Evolutionary conservation across 148 eudicot species (phyloP), one percentile per base, ranked within the genome.

Genomic region (Amaranthus hypochondriacus): DNA sequence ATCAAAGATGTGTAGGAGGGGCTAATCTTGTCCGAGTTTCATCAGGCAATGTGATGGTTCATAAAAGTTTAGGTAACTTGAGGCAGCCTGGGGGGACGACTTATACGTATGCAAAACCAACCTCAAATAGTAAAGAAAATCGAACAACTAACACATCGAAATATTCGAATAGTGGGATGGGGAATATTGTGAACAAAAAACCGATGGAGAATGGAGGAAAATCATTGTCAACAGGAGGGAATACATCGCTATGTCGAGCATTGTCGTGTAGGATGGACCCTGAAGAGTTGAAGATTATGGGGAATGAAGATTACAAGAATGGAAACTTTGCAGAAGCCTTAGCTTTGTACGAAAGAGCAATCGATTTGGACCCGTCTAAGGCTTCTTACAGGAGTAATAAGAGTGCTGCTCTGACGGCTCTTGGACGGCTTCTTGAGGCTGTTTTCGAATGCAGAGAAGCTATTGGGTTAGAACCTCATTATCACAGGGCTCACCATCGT

Each of bases 181-280:
- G 86, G 39, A 92, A 92, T 73, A 80, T 87, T 4, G 89, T 78
- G 54, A 86, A 77, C 74, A 86, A 87, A 78, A 86, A 68, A 74
- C 68, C 7, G 15, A 70, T 43, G 43, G 49, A 62, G 9, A 71
- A 65, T 5, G 79, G 79, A 48, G 72, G 69, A 66, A 75, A 72
- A 5, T 6, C 39, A 28, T 28, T 28, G 39, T 28, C 57, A 64
- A 58, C 43, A 4, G 77, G 69, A 15, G 86, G 81, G 48, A 80
- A 83, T 1, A 71, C 68, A 73, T 83, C 98, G 3, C 71, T 92
- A 7, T 95, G 99, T 42, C 71, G 97, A 69, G 96, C 97, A 48
- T 66, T 95, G 47, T 95, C 99, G 6, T 90, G 97, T 11, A 80
- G 97, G 65, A 95, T 92, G 99, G 99, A 95, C 78, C 99, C 99